phyloP scores from a whole-genome alignment of 1,284 basidiomycete genomes.

The Tetrapyrgos nigripes region DNA sequence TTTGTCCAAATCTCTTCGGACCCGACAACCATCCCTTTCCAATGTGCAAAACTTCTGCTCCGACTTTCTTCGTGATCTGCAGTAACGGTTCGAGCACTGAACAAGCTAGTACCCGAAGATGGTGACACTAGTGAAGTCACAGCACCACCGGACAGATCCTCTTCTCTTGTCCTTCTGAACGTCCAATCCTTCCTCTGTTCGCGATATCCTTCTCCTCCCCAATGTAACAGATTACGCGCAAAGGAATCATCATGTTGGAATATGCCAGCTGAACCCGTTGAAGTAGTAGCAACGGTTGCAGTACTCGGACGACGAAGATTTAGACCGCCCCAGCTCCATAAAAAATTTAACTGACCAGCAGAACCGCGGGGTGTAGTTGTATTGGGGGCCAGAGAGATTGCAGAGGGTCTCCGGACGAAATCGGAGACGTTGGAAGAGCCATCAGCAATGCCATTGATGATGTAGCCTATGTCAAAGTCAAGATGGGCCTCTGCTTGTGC shows the following conservation, averaged over 20 bases:
- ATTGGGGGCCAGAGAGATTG: background rate
- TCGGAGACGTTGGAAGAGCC: constrained; percentile 4
- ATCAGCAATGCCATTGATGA: constrained; percentile 11
- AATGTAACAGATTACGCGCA: constrained; percentile 51
- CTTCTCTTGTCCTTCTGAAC: constrained; percentile 52
- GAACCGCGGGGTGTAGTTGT: background rate
- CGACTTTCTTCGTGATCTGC: constrained; percentile 30
- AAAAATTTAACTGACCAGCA: background rate
- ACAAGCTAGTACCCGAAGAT: background rate
- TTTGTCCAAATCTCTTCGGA: constrained; percentile 74
- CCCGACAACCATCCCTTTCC: constrained; percentile 53
- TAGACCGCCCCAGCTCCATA: constrained; percentile 5
- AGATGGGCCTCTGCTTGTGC: no score
- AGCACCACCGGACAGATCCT: background rate
- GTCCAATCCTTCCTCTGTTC: constrained; percentile 60
- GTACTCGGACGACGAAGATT: background rate
- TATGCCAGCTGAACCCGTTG: constrained; percentile 32
- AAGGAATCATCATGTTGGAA: constrained; percentile 64
- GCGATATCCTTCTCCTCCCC: constrained; percentile 54
- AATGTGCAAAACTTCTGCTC: constrained; percentile 25
- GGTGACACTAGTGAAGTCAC: background rate
- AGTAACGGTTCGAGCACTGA: background rate
- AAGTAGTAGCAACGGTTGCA: background rate
- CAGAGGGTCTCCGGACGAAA: constrained; percentile 3
- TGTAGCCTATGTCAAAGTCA: constrained; percentile 16